These are phyloP conservation scores for Pugionium dolabratum DNA, from an alignment of 345 rosid genomes.

Conservation along the genomic window DNA sequence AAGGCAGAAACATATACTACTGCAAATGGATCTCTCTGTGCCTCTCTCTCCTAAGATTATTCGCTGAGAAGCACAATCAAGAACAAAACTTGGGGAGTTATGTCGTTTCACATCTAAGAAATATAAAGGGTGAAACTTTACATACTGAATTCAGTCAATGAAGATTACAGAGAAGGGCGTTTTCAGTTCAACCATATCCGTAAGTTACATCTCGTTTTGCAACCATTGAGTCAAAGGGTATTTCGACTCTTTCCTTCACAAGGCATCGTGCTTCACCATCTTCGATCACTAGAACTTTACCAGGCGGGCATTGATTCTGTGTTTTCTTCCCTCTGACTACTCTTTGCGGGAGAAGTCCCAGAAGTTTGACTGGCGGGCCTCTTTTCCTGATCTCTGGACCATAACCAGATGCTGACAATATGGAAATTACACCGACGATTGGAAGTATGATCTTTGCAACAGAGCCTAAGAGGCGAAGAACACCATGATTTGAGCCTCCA, in stretches of 20 bases:
- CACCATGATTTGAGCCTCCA: constrained; percentile 39
- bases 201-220: constrained; percentile 70
- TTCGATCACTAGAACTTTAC: constrained; percentile 65
- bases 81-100: constrained; percentile 36
- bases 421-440: constrained; percentile 57
- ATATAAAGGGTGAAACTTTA: constrained; percentile 33
- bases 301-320: constrained; percentile 66
- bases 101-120: constrained; percentile 31
- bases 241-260: constrained; percentile 86
- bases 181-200: constrained; percentile 61
- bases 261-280: constrained; percentile 73
- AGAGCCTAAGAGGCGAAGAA: constrained; percentile 52
- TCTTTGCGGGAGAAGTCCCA: constrained; percentile 46
- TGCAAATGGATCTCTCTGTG: constrained; percentile 4
- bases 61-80: constrained; percentile 15
- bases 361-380: constrained; percentile 37
- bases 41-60: constrained; percentile 7
- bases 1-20: constrained; percentile 1
- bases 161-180: constrained; percentile 18
- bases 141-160: constrained; percentile 22
- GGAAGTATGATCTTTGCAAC: constrained; percentile 62
- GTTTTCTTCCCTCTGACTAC: constrained; percentile 41
- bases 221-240: constrained; percentile 66
- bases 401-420: constrained; percentile 57
- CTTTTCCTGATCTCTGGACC: constrained; percentile 47